phyloP scores from a whole-genome alignment of 1,284 basidiomycete genomes.

The Tilletia walkeri region DNA sequence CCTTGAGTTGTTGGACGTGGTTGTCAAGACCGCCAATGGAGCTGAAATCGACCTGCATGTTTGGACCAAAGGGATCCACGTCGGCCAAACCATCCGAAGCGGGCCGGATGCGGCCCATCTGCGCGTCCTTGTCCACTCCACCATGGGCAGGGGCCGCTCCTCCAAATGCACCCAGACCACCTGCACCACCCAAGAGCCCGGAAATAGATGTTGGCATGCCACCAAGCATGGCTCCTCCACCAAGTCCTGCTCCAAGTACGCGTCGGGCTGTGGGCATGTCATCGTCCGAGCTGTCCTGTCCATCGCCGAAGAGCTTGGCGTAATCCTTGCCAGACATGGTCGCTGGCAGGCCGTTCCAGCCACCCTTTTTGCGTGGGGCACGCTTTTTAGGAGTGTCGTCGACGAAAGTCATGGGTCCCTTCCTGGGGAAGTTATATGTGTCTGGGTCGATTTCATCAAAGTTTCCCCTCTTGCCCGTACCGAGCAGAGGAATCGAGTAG shows the following conservation, averaged over 20 bases:
- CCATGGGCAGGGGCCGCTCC: slow-evolving; percentile 18
- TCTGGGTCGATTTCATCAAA: too few relatives aligned
- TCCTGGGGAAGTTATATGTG: not conserved
- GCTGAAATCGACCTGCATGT: slow-evolving; percentile 90
- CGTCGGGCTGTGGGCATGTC: slow-evolving; percentile 12
- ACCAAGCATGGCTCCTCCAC: not conserved
- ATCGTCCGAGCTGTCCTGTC: slow-evolving; percentile 49
- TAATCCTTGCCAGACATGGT: slow-evolving; percentile 52
- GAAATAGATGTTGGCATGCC: not conserved
- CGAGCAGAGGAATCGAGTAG: slow-evolving; percentile 7
- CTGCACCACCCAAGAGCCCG: not conserved
- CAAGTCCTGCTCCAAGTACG: slow-evolving; percentile 12
- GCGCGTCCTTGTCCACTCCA: slow-evolving; percentile 27
- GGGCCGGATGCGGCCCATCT: slow-evolving; percentile 47
- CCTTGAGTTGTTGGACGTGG: slow-evolving; percentile 94
- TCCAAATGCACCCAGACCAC: slow-evolving; percentile 14
- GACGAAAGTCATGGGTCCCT: not conserved
- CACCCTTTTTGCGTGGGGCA: slow-evolving; percentile 29
- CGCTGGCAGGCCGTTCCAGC: slow-evolving; percentile 42
- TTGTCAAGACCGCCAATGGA: slow-evolving; percentile 95
- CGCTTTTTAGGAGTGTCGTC: slow-evolving; percentile 8
- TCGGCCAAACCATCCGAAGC: slow-evolving; percentile 74
- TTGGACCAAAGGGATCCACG: slow-evolving; percentile 90
- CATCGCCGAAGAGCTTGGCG: slow-evolving; percentile 48
- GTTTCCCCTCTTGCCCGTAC: not conserved